Conservation (phyloP, 2,329 filamentous ascomycete genomes). For the Colletotrichum cereale region DNA sequence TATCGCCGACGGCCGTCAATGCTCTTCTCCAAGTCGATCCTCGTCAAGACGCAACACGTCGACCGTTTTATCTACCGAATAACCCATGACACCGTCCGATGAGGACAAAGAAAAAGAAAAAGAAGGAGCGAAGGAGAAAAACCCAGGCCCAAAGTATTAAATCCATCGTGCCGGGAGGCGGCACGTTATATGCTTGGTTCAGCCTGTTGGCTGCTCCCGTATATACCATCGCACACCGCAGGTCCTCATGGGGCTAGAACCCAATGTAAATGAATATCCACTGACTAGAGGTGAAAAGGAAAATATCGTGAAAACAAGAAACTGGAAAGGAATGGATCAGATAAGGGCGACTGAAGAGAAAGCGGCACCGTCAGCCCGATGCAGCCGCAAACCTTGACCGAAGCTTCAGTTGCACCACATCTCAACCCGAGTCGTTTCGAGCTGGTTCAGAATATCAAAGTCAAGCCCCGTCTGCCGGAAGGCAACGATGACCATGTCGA, state of each 20-base stretch:
- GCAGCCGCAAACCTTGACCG: constrained; percentile 26
- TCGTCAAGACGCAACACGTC: constrained; percentile 23
- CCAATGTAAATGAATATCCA: neutral
- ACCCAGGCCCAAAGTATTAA: constrained; percentile 27
- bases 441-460: constrained; percentile 51
- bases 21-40: constrained; percentile 13
- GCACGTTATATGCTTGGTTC: constrained; percentile 4
- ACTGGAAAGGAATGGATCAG: neutral
- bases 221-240: constrained; percentile 24
- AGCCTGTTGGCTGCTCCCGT: constrained; percentile 19
- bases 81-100: constrained; percentile 31
- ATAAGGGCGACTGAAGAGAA: neutral
- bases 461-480: constrained; percentile 58
- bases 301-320: neutral
- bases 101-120: constrained; percentile 2
- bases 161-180: neutral
- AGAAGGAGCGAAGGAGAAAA: neutral
- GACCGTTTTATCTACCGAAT: constrained; percentile 37
- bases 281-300: constrained; percentile 14
- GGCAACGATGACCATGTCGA: constrained; percentile 59
- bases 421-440: constrained; percentile 53
- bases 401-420: constrained; percentile 51
- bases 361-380: constrained; percentile 18
- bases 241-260: neutral
- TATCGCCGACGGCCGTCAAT: constrained; percentile 30